phyloP scores from a whole-genome alignment of 106 monocot species.

The Agapanthus africanus region DNA sequence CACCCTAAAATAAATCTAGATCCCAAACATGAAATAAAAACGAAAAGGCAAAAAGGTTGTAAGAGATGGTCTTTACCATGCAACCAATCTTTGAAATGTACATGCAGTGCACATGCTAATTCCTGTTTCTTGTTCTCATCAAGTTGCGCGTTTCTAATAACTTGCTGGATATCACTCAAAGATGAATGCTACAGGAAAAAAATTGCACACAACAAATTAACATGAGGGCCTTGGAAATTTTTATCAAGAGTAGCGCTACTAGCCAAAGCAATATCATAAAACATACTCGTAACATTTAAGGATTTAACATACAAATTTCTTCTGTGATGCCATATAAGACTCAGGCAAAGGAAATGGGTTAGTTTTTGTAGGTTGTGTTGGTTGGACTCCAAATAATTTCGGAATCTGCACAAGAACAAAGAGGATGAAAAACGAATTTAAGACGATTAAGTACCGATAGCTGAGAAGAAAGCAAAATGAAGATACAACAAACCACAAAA shows the following conservation, averaged over 20 bases:
- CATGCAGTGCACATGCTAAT: slow-evolving; percentile 58
- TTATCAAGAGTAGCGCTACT: not conserved
- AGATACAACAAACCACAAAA: slow-evolving; percentile 41
- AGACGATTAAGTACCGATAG: not conserved
- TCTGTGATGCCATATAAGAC: slow-evolving; percentile 29
- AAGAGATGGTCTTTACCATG: slow-evolving; percentile 42
- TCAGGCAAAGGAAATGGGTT: slow-evolving; percentile 65
- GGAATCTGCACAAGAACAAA: slow-evolving; percentile 44
- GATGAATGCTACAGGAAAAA: slow-evolving; percentile 2
- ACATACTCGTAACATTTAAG: not conserved
- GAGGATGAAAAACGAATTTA: not conserved
- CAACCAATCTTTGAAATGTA: slow-evolving; percentile 86
- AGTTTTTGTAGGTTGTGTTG: slow-evolving; percentile 21
- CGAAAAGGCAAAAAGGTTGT: not conserved
- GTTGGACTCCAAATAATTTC: slow-evolving; percentile 32
- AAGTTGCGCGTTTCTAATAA: slow-evolving; percentile 45
- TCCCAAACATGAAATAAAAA: not conserved
- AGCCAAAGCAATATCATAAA: not conserved
- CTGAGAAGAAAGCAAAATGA: not conserved
- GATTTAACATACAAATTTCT: slow-evolving; percentile 27
- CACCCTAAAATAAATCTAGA: not conserved
- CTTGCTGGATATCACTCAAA: slow-evolving; percentile 56
- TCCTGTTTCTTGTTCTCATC: slow-evolving; percentile 66
- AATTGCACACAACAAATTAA: not conserved
- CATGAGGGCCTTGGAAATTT: not conserved